Evolutionary conservation across 2,329 filamentous ascomycete genomes (phyloP), one percentile per base, ranked within the genome.

Genomic region (Periglandula ipomoeae): DNA sequence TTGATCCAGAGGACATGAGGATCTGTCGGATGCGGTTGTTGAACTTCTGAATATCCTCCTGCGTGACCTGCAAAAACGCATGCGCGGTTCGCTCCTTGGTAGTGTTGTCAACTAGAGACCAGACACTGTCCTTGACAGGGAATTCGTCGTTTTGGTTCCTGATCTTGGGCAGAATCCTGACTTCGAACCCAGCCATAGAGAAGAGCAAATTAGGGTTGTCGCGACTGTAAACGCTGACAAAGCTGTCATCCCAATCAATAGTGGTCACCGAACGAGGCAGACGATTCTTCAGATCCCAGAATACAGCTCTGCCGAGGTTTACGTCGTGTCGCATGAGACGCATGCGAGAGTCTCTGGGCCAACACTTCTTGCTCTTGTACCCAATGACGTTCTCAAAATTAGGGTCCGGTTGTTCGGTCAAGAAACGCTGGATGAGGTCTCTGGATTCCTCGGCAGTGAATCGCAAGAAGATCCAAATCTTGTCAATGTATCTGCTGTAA

Each of bases 351-450:
- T 98, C 93, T 59, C 93, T 82, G 38, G 93, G 94, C 93, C 93
- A 98, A 69, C 94, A 98, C 66, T 97, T 98, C 75, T 98, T 98
- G 70, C 95, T 98, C 73, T 88, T 90, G 69, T 97, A 98, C 0
- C 93, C 93, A 58, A 98, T 97, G 38, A 98, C 93, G 55, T 98
- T 98, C 65, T 98, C 93, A 56, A 98, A 98, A 63, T 98, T 98
- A 2, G 93, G 93, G 66, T 98, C 94, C 0, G 93, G 93, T 62
- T 98, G 91, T 64, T 98, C 94, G 0, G 94, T 98, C 57, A 98
- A 74, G 76, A 97, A 98, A 9, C 93, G 85, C 65, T 98, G 93
- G 51, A 98, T 98, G 42, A 98, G 75, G 60, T 98, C 93, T 52
- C 93, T 79, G 3, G 91, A 95, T 62, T 98, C 93, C 41, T 98